These are phyloP conservation scores for Fusarium sp. DNA, from an alignment of 2,329 filamentous ascomycete species.

Conservation along the genomic window DNA sequence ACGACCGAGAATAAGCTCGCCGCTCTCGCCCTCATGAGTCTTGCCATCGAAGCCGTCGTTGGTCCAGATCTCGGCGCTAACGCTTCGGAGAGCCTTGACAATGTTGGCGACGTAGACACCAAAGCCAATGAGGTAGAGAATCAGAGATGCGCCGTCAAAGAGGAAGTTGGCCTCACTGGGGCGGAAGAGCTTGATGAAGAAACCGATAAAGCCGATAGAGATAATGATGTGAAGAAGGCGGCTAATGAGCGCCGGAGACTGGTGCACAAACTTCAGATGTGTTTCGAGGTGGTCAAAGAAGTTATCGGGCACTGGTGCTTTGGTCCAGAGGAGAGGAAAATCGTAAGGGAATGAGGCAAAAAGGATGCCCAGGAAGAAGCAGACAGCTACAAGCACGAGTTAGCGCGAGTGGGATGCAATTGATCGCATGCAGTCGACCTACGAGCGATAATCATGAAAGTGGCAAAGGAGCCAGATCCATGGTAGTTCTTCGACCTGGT, in stretches of 20 bases:
- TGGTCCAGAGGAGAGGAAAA: conserved; percentile 87
- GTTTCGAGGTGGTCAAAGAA: conserved; percentile 89
- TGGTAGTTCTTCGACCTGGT: conserved; percentile 67
- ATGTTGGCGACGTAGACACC: conserved; percentile 97
- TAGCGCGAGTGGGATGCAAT: conserved; percentile 4
- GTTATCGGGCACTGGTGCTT: conserved; percentile 68
- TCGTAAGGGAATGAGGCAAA: conserved; percentile 98
- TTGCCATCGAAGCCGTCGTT: conserved; percentile 53
- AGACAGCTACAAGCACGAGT: conserved; percentile 70
- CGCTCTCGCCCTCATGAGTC: conserved; percentile 55
- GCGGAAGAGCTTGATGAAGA: conserved; percentile 94
- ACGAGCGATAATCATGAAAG: conserved; percentile 97
- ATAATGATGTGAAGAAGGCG: conserved; percentile 96
- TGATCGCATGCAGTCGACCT: conserved; percentile 55
- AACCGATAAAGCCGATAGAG: conserved; percentile 85
- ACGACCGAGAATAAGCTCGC: conserved; percentile 77
- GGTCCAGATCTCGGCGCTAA: conserved; percentile 75
- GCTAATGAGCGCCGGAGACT: conserved; percentile 88
- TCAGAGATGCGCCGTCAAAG: conserved; percentile 86
- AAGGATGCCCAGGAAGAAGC: conserved; percentile 98
- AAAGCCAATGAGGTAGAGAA: conserved; percentile 86
- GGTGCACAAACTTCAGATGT: conserved; percentile 91
- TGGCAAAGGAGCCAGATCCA: conserved; percentile 83
- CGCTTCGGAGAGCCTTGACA: conserved; percentile 89
- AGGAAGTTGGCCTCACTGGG: conserved; percentile 95